Conservation (phyloP, 2,329 filamentous ascomycete species). For the Fusarium brachygibbosum region DNA sequence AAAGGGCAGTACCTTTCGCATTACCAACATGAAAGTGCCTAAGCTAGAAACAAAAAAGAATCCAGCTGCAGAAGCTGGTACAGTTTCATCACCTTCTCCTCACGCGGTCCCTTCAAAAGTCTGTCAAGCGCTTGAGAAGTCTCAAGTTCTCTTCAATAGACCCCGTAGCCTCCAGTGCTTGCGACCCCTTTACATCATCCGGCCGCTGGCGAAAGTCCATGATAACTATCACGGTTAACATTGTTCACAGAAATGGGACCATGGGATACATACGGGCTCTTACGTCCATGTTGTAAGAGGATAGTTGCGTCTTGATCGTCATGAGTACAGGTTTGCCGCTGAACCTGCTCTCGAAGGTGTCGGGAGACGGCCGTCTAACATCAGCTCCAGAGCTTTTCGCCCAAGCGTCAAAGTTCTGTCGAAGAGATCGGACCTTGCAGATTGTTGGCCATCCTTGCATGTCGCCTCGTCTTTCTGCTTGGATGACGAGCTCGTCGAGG, state of each 20-base stretch:
- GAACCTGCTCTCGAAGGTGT: background rate
- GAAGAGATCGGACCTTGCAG: background rate
- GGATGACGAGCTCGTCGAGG: background rate
- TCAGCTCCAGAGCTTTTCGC: background rate
- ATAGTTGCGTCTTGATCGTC: background rate
- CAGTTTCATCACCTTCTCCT: background rate
- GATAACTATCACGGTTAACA: background rate
- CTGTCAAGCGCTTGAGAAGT: background rate
- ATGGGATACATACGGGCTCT: background rate
- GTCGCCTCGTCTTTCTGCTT: background rate
- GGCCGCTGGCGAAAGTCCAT: background rate
- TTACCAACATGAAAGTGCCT: background rate
- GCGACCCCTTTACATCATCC: background rate
- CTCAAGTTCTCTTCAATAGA: background rate
- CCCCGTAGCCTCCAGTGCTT: background rate
- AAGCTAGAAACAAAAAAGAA: background rate
- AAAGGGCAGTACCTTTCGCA: background rate
- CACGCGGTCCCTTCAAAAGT: background rate
- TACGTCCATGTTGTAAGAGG: background rate
- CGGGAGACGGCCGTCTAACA: background rate
- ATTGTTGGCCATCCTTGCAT: background rate
- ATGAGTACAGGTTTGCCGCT: too few species aligned
- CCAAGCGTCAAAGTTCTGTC: background rate
- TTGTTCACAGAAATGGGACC: background rate
- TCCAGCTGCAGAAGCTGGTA: too few species aligned